phyloP scores from a whole-genome alignment of 2,329 filamentous ascomycete species.

The Neonectria neomacrospora region DNA sequence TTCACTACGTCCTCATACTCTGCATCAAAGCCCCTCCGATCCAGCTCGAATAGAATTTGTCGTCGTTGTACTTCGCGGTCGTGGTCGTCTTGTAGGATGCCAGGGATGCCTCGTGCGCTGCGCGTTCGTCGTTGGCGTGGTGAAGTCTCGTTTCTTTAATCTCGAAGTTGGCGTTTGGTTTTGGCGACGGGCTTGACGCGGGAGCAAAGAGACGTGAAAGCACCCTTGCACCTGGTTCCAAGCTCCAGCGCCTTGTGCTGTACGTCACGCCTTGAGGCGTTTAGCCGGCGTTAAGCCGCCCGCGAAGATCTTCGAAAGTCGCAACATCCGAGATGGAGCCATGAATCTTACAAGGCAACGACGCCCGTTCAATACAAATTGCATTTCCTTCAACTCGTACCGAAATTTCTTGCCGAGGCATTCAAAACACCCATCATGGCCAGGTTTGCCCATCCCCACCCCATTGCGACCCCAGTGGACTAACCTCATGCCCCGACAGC shows the following conservation, averaged over 20 bases:
- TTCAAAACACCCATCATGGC: constrained; percentile 32
- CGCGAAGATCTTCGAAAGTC: constrained; percentile 39
- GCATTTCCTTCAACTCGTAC: not conserved
- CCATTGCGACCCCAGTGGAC: constrained; percentile 26
- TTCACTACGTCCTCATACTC: constrained; percentile 44
- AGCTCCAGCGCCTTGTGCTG: constrained; percentile 33
- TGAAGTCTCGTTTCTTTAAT: constrained; percentile 16
- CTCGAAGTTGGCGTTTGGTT: constrained; percentile 33
- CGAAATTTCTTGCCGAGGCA: not conserved
- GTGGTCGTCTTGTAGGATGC: constrained; percentile 10
- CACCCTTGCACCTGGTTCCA: constrained; percentile 36
- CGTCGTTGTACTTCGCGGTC: constrained; percentile 14
- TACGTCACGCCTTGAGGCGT: constrained; percentile 31
- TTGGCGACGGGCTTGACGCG: constrained; percentile 42
- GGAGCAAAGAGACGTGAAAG: constrained; percentile 40
- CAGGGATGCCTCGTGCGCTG: constrained; percentile 3
- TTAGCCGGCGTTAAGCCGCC: constrained; percentile 44
- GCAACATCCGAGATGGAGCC: constrained; percentile 29
- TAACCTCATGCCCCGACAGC: constrained; percentile 47
- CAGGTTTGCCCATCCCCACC: constrained; percentile 30
- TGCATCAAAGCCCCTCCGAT: constrained; percentile 36
- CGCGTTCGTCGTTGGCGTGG: constrained; percentile 23
- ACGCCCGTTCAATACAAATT: constrained; percentile 22
- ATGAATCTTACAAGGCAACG: constrained; percentile 19
- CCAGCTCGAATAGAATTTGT: constrained; percentile 7